Evolutionary conservation across 257 asterid genomes (phyloP).

Genomic region (Solanum clarkiae): DNA sequence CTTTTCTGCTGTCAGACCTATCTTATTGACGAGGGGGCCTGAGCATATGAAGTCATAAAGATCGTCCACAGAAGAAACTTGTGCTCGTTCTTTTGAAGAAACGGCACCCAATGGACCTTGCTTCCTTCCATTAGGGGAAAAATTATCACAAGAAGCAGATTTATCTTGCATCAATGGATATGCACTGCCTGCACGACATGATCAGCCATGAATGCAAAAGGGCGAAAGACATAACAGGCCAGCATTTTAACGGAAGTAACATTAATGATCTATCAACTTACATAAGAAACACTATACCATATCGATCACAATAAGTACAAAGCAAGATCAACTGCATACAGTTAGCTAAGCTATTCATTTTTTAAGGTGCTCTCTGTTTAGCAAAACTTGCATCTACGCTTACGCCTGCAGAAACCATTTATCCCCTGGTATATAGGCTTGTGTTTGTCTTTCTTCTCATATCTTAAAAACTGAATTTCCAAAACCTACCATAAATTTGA

Average conservation of each 20-base stretch:
- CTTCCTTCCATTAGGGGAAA: conserved; percentile 18
- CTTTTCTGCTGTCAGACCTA: conserved; percentile 52
- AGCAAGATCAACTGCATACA: background rate
- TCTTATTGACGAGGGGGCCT: conserved; percentile 61
- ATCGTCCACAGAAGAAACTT: conserved; percentile 57
- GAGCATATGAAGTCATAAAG: conserved; percentile 68
- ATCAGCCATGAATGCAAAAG: background rate
- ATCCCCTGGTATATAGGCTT: background rate
- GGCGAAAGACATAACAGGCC: background rate
- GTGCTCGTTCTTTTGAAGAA: conserved; percentile 32
- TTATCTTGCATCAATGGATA: conserved; percentile 49
- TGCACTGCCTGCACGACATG: conserved; percentile 33
- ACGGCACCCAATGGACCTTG: conserved; percentile 28
- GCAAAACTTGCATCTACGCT: background rate
- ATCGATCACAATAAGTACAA: background rate
- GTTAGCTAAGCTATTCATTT: background rate
- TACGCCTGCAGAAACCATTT: background rate
- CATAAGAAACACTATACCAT: background rate
- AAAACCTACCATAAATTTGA: background rate
- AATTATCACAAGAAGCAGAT: conserved; percentile 7
- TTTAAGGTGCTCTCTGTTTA: background rate
- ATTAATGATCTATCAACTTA: background rate
- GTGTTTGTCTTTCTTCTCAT: background rate
- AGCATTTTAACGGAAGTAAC: background rate
- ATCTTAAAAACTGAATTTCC: background rate